phyloP scores from a whole-genome alignment of 2,329 filamentous ascomycete genomes.

The Fusarium sp. region DNA sequence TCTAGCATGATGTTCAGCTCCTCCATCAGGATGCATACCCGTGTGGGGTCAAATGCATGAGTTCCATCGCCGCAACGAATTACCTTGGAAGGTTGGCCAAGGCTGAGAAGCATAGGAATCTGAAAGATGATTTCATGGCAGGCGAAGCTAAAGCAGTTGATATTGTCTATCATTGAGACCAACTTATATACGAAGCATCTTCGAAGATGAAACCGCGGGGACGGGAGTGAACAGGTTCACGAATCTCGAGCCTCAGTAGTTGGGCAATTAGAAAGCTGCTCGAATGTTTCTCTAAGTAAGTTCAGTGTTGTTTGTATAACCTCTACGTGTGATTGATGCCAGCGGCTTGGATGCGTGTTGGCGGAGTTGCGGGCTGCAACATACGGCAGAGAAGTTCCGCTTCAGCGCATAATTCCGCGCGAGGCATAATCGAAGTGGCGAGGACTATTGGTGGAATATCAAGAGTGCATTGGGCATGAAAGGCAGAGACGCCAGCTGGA shows the following conservation, averaged over 20 bases:
- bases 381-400: background rate
- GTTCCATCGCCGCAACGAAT: background rate
- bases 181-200: too few species aligned
- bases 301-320: too few species aligned
- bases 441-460: background rate
- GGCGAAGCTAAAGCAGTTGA: background rate
- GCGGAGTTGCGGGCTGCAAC: slow-evolving; percentile 2
- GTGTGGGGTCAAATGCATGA: slow-evolving; percentile 2
- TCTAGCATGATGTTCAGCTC: background rate
- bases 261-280: too few species aligned
- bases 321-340: background rate
- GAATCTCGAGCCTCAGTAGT: too few species aligned
- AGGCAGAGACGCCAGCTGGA: background rate
- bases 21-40: background rate
- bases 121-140: background rate
- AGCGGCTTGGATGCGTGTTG: slow-evolving; percentile 1
- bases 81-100: background rate
- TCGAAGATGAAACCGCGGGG: too few species aligned
- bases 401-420: background rate
- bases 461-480: background rate
- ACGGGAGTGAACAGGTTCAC: too few species aligned
- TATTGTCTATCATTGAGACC: background rate
- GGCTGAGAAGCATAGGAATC: background rate
- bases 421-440: background rate
- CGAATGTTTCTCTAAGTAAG: too few species aligned